A percentile compares a stretch with the other conserved stretches of the same genome.
Conservation (phyloP, 2,329 filamentous ascomycete species). For the Colletotrichum sp. region DNA sequence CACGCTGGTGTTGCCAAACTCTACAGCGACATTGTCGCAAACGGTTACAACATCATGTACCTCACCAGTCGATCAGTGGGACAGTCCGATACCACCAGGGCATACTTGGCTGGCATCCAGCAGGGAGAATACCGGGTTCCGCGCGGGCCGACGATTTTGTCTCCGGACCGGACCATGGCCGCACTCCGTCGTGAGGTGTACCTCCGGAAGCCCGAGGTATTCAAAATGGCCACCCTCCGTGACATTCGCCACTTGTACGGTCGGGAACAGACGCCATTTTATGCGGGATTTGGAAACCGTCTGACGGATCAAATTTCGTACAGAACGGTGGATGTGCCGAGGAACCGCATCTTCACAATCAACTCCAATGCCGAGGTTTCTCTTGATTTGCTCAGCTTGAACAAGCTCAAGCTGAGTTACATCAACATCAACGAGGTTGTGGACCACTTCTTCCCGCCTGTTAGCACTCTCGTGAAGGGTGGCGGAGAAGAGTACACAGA, state of each 20-base stretch:
- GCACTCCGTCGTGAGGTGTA: constrained; percentile 92
- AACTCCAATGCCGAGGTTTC: constrained; percentile 97
- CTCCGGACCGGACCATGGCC: constrained; percentile 92
- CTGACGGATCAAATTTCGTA: constrained; percentile 97
- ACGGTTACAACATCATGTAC: constrained; percentile 99
- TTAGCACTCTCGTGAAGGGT: constrained; percentile 82
- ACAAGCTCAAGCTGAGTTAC: constrained; percentile 96
- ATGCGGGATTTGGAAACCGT: constrained; percentile 95
- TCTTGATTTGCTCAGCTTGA: constrained; percentile 85
- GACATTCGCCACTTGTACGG: constrained; percentile 92
- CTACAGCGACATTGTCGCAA: constrained; percentile 92
- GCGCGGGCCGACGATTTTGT: constrained; percentile 91
- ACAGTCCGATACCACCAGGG: constrained; percentile 86
- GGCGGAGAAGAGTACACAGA: constrained; percentile 96
- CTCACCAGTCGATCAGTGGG: constrained; percentile 93
- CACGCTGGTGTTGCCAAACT: constrained; percentile 96
- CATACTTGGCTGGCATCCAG: constrained; percentile 86
- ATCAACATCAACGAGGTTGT: constrained; percentile 97
- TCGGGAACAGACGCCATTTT: constrained; percentile 80
- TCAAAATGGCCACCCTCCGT: constrained; percentile 98
- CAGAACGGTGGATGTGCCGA: constrained; percentile 92
- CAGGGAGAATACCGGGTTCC: constrained; percentile 89
- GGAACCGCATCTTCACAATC: constrained; percentile 96
- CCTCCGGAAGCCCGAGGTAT: constrained; percentile 93
- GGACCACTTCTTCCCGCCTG: constrained; percentile 96